Evolutionary conservation across 108 stramenopile species (phyloP).

Genomic region (Discostella stelligeroides): DNA sequence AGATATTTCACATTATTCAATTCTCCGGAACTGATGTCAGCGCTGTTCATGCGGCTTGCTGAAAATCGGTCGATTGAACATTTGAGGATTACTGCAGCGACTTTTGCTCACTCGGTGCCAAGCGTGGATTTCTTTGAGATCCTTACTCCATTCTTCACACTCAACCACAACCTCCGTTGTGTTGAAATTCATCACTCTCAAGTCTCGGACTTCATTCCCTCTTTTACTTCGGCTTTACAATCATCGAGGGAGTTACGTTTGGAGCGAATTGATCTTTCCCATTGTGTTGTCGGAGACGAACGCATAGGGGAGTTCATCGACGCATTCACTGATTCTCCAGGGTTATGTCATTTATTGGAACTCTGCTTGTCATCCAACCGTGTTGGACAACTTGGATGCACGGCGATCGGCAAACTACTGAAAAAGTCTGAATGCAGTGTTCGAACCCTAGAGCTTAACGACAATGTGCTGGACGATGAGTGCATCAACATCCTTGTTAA

Average conservation of each 20-base stretch:
- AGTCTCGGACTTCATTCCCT: background rate
- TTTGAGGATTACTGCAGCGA: background rate
- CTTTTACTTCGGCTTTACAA: background rate
- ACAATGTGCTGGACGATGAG: slow-evolving; percentile 4
- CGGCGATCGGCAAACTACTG: background rate
- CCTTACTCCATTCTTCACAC: background rate
- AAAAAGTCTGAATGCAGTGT: background rate
- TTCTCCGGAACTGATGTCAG: background rate
- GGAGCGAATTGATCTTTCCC: background rate
- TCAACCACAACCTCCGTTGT: background rate
- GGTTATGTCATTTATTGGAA: background rate
- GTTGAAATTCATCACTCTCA: background rate
- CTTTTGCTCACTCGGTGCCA: too few species aligned
- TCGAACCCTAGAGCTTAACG: background rate
- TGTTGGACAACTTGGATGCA: background rate
- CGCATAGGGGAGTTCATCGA: background rate
- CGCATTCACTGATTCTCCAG: background rate
- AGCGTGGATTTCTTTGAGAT: background rate
- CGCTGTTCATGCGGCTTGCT: background rate
- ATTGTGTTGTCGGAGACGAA: background rate
- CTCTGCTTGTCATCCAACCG: background rate
- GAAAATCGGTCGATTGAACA: background rate
- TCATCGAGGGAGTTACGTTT: background rate
- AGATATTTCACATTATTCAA: too few species aligned
- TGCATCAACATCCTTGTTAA: background rate